Evolutionary conservation across 495 filamentous ascomycete species (phyloP).

Genomic region (Amniculicola lignicola): DNA sequence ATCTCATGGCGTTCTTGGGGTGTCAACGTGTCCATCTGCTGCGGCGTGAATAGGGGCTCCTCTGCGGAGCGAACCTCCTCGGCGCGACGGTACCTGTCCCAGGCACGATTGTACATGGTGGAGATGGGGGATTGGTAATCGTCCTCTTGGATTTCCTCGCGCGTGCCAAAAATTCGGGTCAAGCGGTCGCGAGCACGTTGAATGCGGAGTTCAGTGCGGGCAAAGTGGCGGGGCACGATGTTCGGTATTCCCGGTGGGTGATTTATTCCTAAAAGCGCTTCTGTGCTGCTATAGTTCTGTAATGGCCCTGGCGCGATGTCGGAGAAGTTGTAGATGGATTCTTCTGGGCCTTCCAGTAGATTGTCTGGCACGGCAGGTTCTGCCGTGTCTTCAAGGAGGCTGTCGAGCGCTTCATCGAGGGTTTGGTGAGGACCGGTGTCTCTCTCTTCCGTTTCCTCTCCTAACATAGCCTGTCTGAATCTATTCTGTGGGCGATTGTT

Average conservation of each 20-base stretch:
- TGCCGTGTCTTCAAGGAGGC: conserved; percentile 36
- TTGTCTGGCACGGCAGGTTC: no score
- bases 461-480: neutral
- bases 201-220: neutral
- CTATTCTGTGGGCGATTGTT: conserved; percentile 17
- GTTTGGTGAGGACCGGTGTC: conserved; percentile 16
- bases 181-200: conserved; percentile 34
- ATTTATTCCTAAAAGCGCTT: no score
- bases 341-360: no score
- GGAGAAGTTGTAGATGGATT: no score
- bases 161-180: conserved; percentile 41
- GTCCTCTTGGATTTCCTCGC: conserved; percentile 44
- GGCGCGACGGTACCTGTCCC: conserved; percentile 37
- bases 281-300: no score
- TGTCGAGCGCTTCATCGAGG: conserved; percentile 40
- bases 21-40: neutral
- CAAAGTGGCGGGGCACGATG: no score
- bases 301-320: no score
- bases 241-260: no score
- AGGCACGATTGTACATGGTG: conserved; percentile 41
- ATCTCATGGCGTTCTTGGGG: conserved; percentile 4
- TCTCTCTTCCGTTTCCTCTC: conserved; percentile 14
- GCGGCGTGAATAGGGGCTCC: neutral
- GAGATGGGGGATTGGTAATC: conserved; percentile 45
- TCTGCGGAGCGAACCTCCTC: conserved; percentile 35